A percentile compares a stretch with the other conserved stretches of the same genome.
These are phyloP conservation scores for Scytalidium sp. DNA, from an alignment of 2,329 filamentous ascomycete species.

Conservation along the genomic window DNA sequence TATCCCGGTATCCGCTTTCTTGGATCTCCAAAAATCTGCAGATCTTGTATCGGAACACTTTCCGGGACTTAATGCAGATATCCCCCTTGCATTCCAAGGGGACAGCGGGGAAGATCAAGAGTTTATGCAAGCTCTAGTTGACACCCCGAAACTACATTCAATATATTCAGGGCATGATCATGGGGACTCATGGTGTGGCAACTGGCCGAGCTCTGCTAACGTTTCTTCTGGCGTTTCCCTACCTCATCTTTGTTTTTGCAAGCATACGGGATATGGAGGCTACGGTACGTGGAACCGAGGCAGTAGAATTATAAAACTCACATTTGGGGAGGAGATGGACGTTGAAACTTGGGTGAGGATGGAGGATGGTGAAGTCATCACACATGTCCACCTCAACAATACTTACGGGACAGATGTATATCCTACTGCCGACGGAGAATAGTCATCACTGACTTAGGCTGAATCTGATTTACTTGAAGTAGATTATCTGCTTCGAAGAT, in stretches of 20 bases:
- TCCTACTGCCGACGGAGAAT: constrained; percentile 24
- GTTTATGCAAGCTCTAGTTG: constrained; percentile 61
- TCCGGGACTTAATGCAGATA: constrained; percentile 44
- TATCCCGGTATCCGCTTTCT: constrained; percentile 44
- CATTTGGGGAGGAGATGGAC: constrained; percentile 34
- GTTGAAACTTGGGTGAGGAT: constrained; percentile 60
- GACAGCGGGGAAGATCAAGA: constrained; percentile 46
- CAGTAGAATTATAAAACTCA: constrained; percentile 50
- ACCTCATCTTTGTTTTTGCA: constrained; percentile 55
- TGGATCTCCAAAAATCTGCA: constrained; percentile 33
- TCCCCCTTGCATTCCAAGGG: constrained; percentile 35
- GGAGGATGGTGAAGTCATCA: constrained; percentile 51
- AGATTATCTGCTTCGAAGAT: no score
- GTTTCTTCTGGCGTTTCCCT: constrained; percentile 45
- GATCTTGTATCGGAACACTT: constrained; percentile 32
- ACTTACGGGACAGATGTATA: constrained; percentile 59
- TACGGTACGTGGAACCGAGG: constrained; percentile 65
- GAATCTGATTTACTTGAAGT: no score
- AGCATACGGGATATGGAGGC: constrained; percentile 68
- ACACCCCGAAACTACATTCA: constrained; percentile 51
- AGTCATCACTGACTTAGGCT: not conserved
- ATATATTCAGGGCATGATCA: constrained; percentile 68
- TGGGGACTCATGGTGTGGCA: constrained; percentile 56
- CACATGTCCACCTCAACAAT: constrained; percentile 51
- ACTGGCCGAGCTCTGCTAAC: constrained; percentile 36